Evolutionary conservation across 2,329 filamentous ascomycete genomes (phyloP).

Genomic region (Sclerotiophoma versabilis): DNA sequence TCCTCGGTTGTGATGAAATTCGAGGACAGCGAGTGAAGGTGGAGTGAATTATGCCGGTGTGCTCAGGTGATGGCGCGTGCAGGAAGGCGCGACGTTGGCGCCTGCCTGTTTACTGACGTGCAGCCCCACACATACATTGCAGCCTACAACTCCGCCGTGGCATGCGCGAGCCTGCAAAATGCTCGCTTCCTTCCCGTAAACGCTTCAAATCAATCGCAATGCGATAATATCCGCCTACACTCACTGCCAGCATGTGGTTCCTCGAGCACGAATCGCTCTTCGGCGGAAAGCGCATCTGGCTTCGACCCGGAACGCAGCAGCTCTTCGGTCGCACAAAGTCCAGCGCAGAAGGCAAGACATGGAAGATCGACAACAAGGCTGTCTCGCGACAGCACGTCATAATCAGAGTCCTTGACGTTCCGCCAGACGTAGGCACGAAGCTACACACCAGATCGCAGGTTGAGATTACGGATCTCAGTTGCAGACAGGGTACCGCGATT

Average conservation of each 20-base stretch:
- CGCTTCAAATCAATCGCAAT: conserved; percentile 4
- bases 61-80: conserved; percentile 18
- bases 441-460: conserved; percentile 72
- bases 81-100: conserved; percentile 7
- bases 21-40: too few species aligned
- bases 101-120: conserved; percentile 10
- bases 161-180: conserved; percentile 2
- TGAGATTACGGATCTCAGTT: conserved; percentile 78
- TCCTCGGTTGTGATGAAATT: too few species aligned
- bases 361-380: conserved; percentile 75
- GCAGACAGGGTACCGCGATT: conserved; percentile 79
- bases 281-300: conserved; percentile 74
- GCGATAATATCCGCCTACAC: not conserved
- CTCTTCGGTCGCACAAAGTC: conserved; percentile 82
- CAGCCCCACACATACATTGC: conserved; percentile 8
- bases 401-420: conserved; percentile 72
- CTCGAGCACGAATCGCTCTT: conserved; percentile 64
- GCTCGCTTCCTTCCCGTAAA: not conserved
- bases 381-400: conserved; percentile 90
- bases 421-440: conserved; percentile 70
- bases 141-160: conserved; percentile 3
- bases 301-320: conserved; percentile 84
- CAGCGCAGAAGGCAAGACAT: conserved; percentile 44
- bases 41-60: too few species aligned
- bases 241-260: conserved; percentile 56